Conservation (phyloP, 148 eudicot genomes). For the Rhododendron ovatum region DNA sequence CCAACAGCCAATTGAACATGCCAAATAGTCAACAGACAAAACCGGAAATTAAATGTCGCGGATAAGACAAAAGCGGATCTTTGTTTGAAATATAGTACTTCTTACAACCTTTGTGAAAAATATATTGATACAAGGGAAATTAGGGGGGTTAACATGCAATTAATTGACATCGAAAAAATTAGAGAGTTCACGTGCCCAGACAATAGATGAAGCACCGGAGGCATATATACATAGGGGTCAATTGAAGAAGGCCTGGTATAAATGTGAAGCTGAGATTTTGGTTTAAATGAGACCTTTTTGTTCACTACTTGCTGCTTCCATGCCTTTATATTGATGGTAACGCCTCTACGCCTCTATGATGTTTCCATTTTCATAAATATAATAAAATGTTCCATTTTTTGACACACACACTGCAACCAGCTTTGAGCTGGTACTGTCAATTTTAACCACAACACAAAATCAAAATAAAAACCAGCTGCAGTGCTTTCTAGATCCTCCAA, state of each 20-base stretch:
- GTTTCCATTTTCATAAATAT: neutral
- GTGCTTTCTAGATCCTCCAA: too few species aligned
- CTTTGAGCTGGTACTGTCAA: too few species aligned
- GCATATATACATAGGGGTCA: neutral
- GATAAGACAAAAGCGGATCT: too few species aligned
- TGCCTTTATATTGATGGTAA: neutral
- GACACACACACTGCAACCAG: too few species aligned
- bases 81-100: too few species aligned
- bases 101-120: too few species aligned
- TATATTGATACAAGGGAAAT: neutral
- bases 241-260: constrained; percentile 10
- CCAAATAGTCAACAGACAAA: too few species aligned
- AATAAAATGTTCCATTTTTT: too few species aligned
- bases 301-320: neutral
- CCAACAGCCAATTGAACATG: too few species aligned
- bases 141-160: neutral
- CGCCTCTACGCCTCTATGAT: neutral
- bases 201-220: constrained; percentile 1
- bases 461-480: too few species aligned
- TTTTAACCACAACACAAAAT: too few species aligned
- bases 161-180: neutral
- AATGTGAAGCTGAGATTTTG: constrained; percentile 8
- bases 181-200: neutral
- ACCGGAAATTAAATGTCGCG: too few species aligned
- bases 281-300: neutral